Percentiles rank a stretch among this genome's conserved stretches.
Conservation (phyloP, 768 basidiomycete species). For the Holtermannia corniformis region DNA sequence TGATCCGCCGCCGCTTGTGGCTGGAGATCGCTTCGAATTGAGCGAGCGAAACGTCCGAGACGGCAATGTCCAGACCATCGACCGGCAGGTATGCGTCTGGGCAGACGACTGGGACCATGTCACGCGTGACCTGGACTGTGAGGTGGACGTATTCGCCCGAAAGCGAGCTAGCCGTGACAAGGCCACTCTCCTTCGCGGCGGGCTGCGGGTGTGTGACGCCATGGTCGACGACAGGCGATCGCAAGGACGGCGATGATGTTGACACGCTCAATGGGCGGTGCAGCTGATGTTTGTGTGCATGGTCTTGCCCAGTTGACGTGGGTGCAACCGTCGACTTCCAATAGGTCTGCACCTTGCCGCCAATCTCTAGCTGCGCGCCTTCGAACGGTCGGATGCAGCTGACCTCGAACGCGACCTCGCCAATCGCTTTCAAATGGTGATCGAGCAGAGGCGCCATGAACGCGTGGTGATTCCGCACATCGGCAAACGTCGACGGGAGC, state of each 20-base stretch:
- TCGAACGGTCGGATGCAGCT: conserved; percentile 80
- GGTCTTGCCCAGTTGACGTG: conserved; percentile 41
- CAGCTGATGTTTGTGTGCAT: conserved; percentile 41
- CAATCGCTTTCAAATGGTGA: conserved; percentile 83
- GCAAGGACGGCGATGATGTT: conserved; percentile 34
- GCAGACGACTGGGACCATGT: conserved; percentile 79
- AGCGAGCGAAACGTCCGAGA: conserved; percentile 69
- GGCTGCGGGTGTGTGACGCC: not conserved
- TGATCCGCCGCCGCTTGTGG: not conserved
- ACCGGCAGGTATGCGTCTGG: conserved; percentile 67
- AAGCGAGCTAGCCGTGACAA: conserved; percentile 76
- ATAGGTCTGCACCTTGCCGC: conserved; percentile 92
- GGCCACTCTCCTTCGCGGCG: conserved; percentile 26
- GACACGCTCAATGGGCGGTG: conserved; percentile 40
- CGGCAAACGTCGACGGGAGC: conserved; percentile 60
- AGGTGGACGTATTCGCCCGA: conserved; percentile 78
- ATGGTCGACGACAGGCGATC: conserved; percentile 14
- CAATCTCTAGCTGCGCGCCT: conserved; percentile 85
- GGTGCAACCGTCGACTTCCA: conserved; percentile 75
- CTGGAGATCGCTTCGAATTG: conserved; percentile 61
- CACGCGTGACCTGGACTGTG: conserved; percentile 83
- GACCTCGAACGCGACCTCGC: conserved; percentile 85
- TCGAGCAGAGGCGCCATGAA: conserved; percentile 67
- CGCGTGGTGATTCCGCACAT: conserved; percentile 43
- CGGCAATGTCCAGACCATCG: conserved; percentile 61